A percentile compares a stretch with the other conserved stretches of the same genome.
Conservation (phyloP, 1,139 yeast genomes). For the Debaryomyces sp. region DNA sequence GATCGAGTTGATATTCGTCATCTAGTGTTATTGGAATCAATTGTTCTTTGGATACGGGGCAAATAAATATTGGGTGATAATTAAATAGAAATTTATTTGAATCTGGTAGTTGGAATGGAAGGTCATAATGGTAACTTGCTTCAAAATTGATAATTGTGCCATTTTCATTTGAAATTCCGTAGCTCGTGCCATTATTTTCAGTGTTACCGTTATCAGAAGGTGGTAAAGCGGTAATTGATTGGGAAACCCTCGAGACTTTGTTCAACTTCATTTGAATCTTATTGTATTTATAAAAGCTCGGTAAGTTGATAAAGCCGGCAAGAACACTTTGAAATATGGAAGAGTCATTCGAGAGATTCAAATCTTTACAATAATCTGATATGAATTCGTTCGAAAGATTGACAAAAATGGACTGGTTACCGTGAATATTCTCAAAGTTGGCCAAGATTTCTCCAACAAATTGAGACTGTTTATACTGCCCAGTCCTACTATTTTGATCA, state of each 20-base stretch:
- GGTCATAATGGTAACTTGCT: slow-evolving; percentile 35
- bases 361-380: slow-evolving; percentile 64
- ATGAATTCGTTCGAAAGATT: slow-evolving; percentile 55
- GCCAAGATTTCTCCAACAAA: slow-evolving; percentile 46
- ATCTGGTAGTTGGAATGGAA: slow-evolving; percentile 50
- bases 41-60: slow-evolving; percentile 91
- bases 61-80: slow-evolving; percentile 85
- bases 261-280: slow-evolving; percentile 42
- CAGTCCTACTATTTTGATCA: slow-evolving; percentile 20
- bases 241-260: slow-evolving; percentile 18
- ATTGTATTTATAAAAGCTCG: slow-evolving; percentile 68
- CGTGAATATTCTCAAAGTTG: slow-evolving; percentile 43
- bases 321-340: slow-evolving; percentile 67
- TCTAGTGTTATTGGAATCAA: slow-evolving; percentile 38
- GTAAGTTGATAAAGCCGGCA: slow-evolving; percentile 74
- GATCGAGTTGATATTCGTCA: slow-evolving; percentile 13
- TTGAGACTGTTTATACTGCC: slow-evolving; percentile 24
- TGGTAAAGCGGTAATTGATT: neutral
- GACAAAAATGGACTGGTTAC: slow-evolving; percentile 32
- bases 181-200: neutral
- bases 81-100: slow-evolving; percentile 44
- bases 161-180: neutral
- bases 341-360: slow-evolving; percentile 69
- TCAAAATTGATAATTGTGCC: slow-evolving; percentile 8
- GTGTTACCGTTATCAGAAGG: neutral